Evolutionary conservation across 495 filamentous ascomycete genomes (phyloP).

Genomic region (Aspergillus homomorphus): DNA sequence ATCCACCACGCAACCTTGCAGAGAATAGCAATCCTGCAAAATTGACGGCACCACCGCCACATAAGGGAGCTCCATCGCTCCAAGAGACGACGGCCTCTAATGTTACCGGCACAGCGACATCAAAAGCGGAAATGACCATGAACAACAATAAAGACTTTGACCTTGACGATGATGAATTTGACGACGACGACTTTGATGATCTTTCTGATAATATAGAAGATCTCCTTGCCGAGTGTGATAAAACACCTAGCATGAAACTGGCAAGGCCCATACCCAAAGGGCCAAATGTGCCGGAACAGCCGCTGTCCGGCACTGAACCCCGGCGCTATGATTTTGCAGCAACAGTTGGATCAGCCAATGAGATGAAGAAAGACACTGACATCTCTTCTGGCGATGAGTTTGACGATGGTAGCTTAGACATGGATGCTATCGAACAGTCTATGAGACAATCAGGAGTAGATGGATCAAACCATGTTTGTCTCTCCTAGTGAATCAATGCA

Average conservation of each 20-base stretch:
- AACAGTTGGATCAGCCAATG: not conserved
- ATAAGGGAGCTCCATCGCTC: not conserved
- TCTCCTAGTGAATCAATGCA: conserved; percentile 34
- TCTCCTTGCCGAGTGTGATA: conserved; percentile 39
- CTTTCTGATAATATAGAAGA: conserved; percentile 42
- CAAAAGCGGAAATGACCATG: conserved; percentile 39
- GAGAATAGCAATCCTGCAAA: not conserved
- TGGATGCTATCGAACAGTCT: conserved; percentile 44
- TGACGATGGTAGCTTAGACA: conserved; percentile 43
- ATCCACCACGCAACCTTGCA: conserved; percentile 7
- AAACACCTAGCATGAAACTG: conserved; percentile 48
- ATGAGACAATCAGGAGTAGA: conserved; percentile 36
- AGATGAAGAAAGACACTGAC: conserved; percentile 9
- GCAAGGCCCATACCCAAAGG: conserved; percentile 14
- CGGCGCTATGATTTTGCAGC: not conserved
- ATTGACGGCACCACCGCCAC: not conserved
- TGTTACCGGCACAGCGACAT: not conserved
- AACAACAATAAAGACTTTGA: conserved; percentile 43
- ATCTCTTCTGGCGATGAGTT: conserved; percentile 42
- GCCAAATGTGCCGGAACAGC: conserved; percentile 6
- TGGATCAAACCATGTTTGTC: conserved; percentile 39
- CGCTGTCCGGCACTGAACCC: conserved; percentile 1
- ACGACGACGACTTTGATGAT: conserved; percentile 68
- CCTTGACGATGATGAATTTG: conserved; percentile 57
- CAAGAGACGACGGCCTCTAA: too few relatives aligned